Evolutionary conservation across 1,284 basidiomycete genomes (phyloP), one percentile per base, ranked within the genome.

Genomic region (Vanrija pseudolonga): DNA sequence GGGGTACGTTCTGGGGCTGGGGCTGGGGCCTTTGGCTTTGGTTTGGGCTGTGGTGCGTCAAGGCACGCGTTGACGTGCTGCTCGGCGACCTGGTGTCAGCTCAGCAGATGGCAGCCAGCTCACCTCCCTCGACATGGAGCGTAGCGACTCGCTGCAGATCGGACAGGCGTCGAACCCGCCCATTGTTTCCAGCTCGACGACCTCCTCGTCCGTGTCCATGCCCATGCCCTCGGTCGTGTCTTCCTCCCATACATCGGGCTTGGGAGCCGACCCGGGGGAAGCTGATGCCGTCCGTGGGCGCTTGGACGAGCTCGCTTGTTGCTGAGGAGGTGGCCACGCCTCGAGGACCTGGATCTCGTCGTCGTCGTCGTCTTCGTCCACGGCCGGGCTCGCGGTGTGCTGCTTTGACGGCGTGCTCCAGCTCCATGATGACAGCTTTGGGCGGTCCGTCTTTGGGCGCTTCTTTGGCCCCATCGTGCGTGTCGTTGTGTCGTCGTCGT

Each of bases 21-120:
- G 15, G 6, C 26, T 49, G 46, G 36, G 43, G 43, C 7, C n/a
- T 43, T 36, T 5, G 45, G 12, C 12, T 39, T 9, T 32, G 53
- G 42, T 0, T 57, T 40, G 0, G 57, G 48, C 9, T 20, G 32
- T 11, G 36, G 40, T 0, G 57, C 45, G 42, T 76, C 76, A 3
- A 76, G 64, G 47, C 78, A 78, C 2, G 64, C 50, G 51, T 75
- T 76, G 60, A 77, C 71, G 51, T 79, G 77, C 2, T 62, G 41
- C 23, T 68, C 53, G 1, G 64, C 59, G 15, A 67, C 55, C 75
- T 77, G 57, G 6, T 12, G 45, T 48, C 17, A 48, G 17, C 17
- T 18, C 23, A 14, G 12, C 50, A 58, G 46, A 19, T 22, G n/a
- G 20, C 6, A 22, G 0, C 18, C 4, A 36, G 22, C 14, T 39